Evolutionary conservation across 192 early-diverging fungal species (phyloP).

Genomic region (Entomortierella parvispora): DNA sequence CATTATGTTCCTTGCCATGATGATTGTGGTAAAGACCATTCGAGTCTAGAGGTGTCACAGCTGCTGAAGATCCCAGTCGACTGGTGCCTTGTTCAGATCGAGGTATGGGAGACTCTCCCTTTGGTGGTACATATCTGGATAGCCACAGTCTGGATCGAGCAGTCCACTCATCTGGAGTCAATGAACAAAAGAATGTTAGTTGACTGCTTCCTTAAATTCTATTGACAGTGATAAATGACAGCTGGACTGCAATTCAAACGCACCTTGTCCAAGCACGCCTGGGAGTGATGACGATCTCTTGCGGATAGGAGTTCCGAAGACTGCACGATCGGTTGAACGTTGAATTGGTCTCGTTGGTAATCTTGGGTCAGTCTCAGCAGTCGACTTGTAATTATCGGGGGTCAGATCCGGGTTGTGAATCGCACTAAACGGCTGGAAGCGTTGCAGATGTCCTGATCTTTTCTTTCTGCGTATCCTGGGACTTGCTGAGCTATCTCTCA

Average conservation of each 20-base stretch:
- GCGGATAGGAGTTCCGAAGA: background rate
- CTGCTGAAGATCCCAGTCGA: background rate
- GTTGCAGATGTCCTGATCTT: background rate
- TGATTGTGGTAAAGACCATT: background rate
- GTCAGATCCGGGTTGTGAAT: background rate
- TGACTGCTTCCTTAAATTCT: background rate
- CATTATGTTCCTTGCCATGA: background rate
- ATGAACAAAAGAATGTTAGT: background rate
- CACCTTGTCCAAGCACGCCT: constrained; percentile 17
- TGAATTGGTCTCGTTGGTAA: constrained; percentile 15
- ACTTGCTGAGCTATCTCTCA: background rate
- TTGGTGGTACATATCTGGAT: no score
- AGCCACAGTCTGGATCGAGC: no score
- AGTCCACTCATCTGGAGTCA: no score
- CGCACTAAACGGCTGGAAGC: background rate
- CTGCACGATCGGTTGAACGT: background rate
- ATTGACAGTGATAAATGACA: background rate
- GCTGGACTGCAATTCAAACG: background rate
- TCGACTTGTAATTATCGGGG: background rate
- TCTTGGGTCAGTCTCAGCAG: background rate
- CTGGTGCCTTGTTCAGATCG: background rate
- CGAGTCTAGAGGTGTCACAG: background rate
- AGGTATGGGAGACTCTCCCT: no score
- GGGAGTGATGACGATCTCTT: constrained; percentile 25
- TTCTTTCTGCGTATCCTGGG: background rate